Evolutionary conservation across 2,329 filamentous ascomycete species (phyloP).

Genomic region (Aulographum hederae): DNA sequence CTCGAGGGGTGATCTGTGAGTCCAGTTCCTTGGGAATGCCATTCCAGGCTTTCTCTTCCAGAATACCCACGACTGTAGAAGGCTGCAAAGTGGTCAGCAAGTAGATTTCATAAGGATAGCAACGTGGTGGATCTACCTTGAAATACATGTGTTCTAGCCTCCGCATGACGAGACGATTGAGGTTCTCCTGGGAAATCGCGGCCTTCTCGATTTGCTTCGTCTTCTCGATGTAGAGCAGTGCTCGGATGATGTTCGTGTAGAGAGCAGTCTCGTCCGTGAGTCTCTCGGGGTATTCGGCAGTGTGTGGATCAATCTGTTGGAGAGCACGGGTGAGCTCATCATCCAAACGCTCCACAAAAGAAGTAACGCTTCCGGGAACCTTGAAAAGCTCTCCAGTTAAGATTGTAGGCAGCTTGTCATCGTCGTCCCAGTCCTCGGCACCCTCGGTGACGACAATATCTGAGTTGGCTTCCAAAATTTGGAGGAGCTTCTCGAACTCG

Average conservation of each 20-base stretch:
- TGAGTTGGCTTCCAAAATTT: conserved; percentile 56
- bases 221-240: conserved; percentile 73
- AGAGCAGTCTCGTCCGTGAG: conserved; percentile 77
- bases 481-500: conserved; percentile 62
- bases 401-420: conserved; percentile 74
- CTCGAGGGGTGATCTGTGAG: conserved; percentile 65
- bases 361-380: conserved; percentile 85
- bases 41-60: conserved; percentile 92
- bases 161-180: conserved; percentile 88
- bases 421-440: conserved; percentile 97
- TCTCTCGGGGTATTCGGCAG: conserved; percentile 93
- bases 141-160: conserved; percentile 96
- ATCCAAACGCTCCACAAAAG: conserved; percentile 84
- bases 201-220: conserved; percentile 53
- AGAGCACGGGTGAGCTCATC: conserved; percentile 96
- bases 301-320: conserved; percentile 94
- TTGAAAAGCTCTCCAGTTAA: conserved; percentile 65
- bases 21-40: conserved; percentile 49
- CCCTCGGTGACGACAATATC: conserved; percentile 67
- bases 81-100: conserved; percentile 35
- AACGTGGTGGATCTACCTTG: conserved; percentile 42
- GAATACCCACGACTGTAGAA: conserved; percentile 74
- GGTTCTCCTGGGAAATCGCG: conserved; percentile 60
- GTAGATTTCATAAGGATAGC: no score
- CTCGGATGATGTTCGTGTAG: conserved; percentile 83